Percentiles rank a stretch among this genome's conserved stretches.
These are phyloP conservation scores for Maudiozyma turicensis DNA, from an alignment of 805 yeast genomes.

Conservation along the genomic window DNA sequence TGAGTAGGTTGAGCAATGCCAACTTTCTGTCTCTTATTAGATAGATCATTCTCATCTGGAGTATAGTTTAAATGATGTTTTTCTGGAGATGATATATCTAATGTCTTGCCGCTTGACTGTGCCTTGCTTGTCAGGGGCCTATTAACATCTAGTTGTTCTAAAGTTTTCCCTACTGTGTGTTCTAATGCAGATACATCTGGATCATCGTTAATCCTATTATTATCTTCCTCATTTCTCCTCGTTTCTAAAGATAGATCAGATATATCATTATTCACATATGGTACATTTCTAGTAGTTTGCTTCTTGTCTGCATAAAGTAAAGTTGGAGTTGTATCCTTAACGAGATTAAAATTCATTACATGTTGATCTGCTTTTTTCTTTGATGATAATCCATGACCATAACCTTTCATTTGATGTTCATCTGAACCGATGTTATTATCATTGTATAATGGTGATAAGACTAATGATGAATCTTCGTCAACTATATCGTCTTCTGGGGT, in stretches of 20 bases:
- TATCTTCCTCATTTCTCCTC: constrained; percentile 4
- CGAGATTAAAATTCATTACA: neutral
- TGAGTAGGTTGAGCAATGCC: constrained; percentile 13
- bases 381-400: constrained; percentile 14
- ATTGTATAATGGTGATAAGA: neutral
- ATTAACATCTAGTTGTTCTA: constrained; percentile 18
- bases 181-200: neutral
- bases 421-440: neutral
- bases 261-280: neutral
- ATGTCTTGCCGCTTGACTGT: neutral
- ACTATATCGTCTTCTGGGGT: neutral
- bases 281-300: neutral
- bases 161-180: constrained; percentile 3
- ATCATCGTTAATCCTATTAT: neutral
- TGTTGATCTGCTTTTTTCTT: constrained; percentile 4
- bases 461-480: neutral
- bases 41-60: too few species aligned
- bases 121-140: constrained; percentile 7
- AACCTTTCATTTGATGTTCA: constrained; percentile 4
- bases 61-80: neutral
- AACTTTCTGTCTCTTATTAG: constrained; percentile 11
- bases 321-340: constrained; percentile 1
- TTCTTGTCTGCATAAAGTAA: neutral
- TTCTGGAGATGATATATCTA: constrained; percentile 16
- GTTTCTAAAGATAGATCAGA: constrained; percentile 8